Conservation (phyloP, 106 monocot species). For the Cymbidium sinense region DNA sequence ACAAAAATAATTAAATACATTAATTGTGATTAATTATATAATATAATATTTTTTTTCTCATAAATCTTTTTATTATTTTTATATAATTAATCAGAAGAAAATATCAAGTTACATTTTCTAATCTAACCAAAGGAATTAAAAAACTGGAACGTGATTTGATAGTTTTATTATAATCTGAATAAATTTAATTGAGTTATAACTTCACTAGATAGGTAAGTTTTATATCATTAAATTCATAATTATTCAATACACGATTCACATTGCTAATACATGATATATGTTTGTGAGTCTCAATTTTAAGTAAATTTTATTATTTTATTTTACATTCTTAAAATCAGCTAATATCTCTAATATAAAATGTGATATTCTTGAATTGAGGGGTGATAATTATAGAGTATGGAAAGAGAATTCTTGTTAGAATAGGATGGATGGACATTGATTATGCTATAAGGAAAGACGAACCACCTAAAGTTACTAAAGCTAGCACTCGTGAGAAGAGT, state of each 20-base stretch:
- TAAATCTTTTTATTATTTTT: neutral
- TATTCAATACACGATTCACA: no score
- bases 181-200: neutral
- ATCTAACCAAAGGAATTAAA: slow-evolving; percentile 1
- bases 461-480: neutral
- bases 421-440: slow-evolving; percentile 19
- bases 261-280: neutral
- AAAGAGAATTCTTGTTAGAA: slow-evolving; percentile 9
- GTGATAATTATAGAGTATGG: slow-evolving; percentile 2
- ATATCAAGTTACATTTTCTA: slow-evolving; percentile 1
- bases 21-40: slow-evolving; percentile 1
- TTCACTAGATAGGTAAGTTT: neutral
- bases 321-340: neutral
- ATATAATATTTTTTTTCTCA: neutral
- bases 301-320: neutral
- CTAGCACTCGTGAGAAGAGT: neutral
- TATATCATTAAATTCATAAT: no score
- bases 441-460: no score
- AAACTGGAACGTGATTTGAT: slow-evolving; percentile 9
- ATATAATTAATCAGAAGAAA: slow-evolving; percentile 3
- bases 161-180: no score
- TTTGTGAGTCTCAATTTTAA: neutral
- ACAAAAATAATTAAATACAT: no score
- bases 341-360: neutral
- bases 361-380: neutral